Conservation (phyloP, 192 early-diverging fungal genomes). For the Lobosporangium transversale region DNA sequence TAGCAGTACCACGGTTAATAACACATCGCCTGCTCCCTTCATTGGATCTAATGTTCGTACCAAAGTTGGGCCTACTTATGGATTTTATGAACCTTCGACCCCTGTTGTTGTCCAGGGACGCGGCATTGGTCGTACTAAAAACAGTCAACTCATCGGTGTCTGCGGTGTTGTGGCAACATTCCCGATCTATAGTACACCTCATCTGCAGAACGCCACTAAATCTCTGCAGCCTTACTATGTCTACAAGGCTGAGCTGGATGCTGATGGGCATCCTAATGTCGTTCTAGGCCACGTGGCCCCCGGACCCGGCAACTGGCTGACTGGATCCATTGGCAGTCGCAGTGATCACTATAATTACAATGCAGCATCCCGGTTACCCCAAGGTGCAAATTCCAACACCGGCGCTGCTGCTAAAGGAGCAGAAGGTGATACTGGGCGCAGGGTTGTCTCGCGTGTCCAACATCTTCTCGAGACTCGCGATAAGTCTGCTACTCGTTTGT, state of each 20-base stretch:
- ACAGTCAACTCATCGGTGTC: conserved; percentile 67
- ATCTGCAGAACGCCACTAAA: conserved; percentile 55
- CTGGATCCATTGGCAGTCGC: background rate
- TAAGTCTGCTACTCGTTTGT: conserved; percentile 24
- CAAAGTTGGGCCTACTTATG: conserved; percentile 53
- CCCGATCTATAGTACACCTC: conserved; percentile 44
- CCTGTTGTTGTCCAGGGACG: conserved; percentile 71
- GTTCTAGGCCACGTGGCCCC: conserved; percentile 28
- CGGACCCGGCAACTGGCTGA: conserved; percentile 13
- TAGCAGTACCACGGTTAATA: conserved; percentile 16
- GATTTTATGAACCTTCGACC: conserved; percentile 44
- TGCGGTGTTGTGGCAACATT: conserved; percentile 69
- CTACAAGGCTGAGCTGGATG: conserved; percentile 62
- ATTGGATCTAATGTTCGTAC: conserved; percentile 28
- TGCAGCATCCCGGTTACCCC: conserved; percentile 12
- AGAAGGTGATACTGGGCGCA: conserved; percentile 7
- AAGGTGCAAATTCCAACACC: conserved; percentile 3
- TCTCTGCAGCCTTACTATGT: conserved; percentile 70
- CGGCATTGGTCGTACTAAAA: conserved; percentile 57
- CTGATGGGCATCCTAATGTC: conserved; percentile 59
- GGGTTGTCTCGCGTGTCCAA: conserved; percentile 40
- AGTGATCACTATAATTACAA: conserved; percentile 7
- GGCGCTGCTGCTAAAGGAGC: background rate
- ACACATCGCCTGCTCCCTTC: background rate
- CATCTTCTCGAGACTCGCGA: conserved; percentile 28